Evolutionary conservation across 2,329 filamentous ascomycete species (phyloP).

Genomic region (Fusarium sp.): DNA sequence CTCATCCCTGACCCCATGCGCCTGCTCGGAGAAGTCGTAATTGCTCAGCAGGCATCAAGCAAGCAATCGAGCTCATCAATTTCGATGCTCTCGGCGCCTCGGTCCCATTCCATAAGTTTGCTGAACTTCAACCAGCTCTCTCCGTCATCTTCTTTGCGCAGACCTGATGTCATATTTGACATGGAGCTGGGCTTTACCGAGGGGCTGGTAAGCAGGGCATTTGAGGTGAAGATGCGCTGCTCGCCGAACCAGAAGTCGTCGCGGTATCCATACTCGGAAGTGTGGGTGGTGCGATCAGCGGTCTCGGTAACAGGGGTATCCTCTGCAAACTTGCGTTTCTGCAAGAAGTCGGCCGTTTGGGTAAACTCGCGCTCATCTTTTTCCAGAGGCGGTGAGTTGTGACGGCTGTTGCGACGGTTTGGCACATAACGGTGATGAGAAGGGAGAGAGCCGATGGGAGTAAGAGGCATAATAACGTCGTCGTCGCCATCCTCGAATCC

Average conservation of each 20-base stretch:
- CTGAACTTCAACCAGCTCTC: constrained; percentile 59
- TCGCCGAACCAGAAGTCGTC: constrained; percentile 70
- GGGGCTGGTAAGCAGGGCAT: constrained; percentile 66
- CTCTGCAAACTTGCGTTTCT: constrained; percentile 71
- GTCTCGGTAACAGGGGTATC: constrained; percentile 52
- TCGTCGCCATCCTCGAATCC: constrained; percentile 84
- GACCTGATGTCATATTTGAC: constrained; percentile 44
- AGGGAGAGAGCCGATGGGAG: constrained; percentile 75
- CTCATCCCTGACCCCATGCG: constrained; percentile 40
- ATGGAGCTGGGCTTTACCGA: constrained; percentile 60
- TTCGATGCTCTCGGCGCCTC: constrained; percentile 88
- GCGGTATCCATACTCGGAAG: constrained; percentile 54
- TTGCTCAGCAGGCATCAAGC: constrained; percentile 76
- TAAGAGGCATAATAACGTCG: constrained; percentile 69
- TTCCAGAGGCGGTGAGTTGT: constrained; percentile 89
- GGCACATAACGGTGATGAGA: constrained; percentile 57
- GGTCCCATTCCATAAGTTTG: constrained; percentile 68
- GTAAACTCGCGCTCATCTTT: constrained; percentile 98
- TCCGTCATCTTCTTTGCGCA: constrained; percentile 56
- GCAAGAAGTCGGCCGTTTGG: constrained; percentile 89
- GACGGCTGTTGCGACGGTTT: constrained; percentile 64
- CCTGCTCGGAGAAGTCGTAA: constrained; percentile 31
- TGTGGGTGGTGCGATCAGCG: constrained; percentile 48
- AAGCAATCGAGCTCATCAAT: constrained; percentile 93
- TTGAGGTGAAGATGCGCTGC: constrained; percentile 53